phyloP scores from a whole-genome alignment of 768 basidiomycete genomes.

The Paxillus ammoniavirescens region DNA sequence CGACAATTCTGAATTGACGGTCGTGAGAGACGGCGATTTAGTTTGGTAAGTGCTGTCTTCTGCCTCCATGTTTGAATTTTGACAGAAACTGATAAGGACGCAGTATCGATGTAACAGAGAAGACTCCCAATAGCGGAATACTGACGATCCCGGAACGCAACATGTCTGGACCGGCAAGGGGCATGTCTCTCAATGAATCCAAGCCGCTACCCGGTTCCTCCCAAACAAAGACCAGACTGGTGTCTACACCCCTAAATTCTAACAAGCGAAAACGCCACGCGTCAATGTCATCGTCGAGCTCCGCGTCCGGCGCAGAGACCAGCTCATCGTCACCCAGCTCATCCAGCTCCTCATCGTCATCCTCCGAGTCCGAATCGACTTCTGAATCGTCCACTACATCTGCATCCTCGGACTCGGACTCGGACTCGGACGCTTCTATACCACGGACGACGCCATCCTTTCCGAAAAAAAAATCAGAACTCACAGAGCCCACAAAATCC shows the following conservation, averaged over 20 bases:
- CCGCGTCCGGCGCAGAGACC: slow-evolving; percentile 23
- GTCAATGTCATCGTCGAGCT: slow-evolving; percentile 15
- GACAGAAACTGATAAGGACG: not conserved
- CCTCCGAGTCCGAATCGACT: slow-evolving; percentile 27
- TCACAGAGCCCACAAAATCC: slow-evolving; percentile 7
- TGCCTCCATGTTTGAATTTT: fast-evolving
- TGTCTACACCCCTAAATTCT: not conserved
- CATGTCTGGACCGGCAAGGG: not conserved
- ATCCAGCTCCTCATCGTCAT: slow-evolving; percentile 14
- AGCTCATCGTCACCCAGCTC: slow-evolving; percentile 6
- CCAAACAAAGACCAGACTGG: not conserved
- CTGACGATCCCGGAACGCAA: too few relatives aligned
- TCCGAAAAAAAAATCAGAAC: not conserved
- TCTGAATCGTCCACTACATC: slow-evolving; percentile 16
- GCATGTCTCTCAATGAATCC: not conserved
- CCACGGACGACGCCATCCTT: not conserved
- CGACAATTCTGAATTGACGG: slow-evolving; percentile 22
- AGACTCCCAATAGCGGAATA: not conserved
- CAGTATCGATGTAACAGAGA: slow-evolving; percentile 18
- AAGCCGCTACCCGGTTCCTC: not conserved
- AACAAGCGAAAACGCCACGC: slow-evolving; percentile 27
- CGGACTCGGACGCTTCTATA: slow-evolving; percentile 9
- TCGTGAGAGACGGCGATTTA: slow-evolving; percentile 29
- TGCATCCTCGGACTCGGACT: slow-evolving; percentile 9
- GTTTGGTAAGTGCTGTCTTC: slow-evolving; percentile 19